These are phyloP conservation scores for Jaminaea rosea DNA, from an alignment of 1,284 basidiomycete species.

Conservation along the genomic window DNA sequence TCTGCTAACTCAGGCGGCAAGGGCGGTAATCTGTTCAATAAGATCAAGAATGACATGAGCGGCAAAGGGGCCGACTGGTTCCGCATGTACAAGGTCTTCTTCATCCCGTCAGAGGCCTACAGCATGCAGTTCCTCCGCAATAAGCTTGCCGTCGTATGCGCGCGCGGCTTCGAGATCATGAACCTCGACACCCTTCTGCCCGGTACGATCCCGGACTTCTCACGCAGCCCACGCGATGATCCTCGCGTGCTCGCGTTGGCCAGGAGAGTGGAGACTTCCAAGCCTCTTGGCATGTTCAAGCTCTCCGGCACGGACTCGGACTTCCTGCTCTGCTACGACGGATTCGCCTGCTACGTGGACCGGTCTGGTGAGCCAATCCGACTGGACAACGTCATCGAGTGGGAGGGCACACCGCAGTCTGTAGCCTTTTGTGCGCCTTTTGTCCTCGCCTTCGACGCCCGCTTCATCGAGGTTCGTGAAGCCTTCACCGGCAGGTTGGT, in stretches of 20 bases:
- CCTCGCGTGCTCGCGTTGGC: constrained; percentile 62
- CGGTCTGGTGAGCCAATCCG: constrained; percentile 49
- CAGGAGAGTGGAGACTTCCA: constrained; percentile 66
- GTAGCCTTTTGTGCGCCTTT: constrained; percentile 82
- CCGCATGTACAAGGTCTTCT: constrained; percentile 72
- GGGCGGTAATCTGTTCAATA: constrained; percentile 57
- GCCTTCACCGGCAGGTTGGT: constrained; percentile 71
- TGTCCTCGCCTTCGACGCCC: constrained; percentile 76
- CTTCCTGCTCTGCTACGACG: constrained; percentile 82
- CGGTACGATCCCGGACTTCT: constrained; percentile 63
- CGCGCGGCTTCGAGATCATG: constrained; percentile 88
- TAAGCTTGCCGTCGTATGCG: constrained; percentile 80
- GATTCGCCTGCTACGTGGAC: constrained; percentile 66
- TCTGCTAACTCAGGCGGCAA: constrained; percentile 59
- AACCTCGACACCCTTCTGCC: constrained; percentile 69
- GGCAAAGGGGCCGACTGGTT: constrained; percentile 82
- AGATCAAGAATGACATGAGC: constrained; percentile 60
- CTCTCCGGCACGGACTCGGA: constrained; percentile 58
- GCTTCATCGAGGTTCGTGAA: constrained; percentile 87
- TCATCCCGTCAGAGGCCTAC: constrained; percentile 77
- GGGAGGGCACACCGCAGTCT: constrained; percentile 64
- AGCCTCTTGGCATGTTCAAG: constrained; percentile 85
- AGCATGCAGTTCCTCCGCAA: constrained; percentile 83
- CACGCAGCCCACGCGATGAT: constrained; percentile 60
- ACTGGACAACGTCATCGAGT: constrained; percentile 68